Percentiles rank a stretch among this genome's conserved stretches.
Evolutionary conservation across 345 rosid species (phyloP).

Genomic region (Rhodamnia rubescens): DNA sequence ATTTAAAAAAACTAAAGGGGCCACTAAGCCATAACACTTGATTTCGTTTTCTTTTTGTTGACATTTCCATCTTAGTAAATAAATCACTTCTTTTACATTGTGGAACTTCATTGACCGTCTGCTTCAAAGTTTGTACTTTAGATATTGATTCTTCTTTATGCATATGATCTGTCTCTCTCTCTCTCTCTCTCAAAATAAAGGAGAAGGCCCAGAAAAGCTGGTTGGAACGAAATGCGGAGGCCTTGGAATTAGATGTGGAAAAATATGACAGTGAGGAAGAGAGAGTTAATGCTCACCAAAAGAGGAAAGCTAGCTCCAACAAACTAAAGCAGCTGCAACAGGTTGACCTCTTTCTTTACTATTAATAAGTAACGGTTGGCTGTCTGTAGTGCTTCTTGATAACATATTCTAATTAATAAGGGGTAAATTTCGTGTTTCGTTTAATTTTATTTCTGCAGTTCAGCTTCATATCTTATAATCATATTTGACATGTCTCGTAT

Average conservation of each 20-base stretch:
- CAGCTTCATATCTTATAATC: not conserved
- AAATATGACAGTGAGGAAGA: conserved; percentile 84
- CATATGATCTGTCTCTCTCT: too few relatives aligned
- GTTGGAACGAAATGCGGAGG: conserved; percentile 77
- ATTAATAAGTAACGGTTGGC: not conserved
- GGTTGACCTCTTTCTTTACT: conserved; percentile 21
- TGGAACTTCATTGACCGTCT: too few relatives aligned
- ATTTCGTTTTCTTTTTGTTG: not conserved
- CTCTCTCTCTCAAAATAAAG: conserved; percentile 12
- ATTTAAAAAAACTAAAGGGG: too few relatives aligned
- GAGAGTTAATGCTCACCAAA: conserved; percentile 48
- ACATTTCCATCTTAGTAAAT: not conserved
- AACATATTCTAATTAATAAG: not conserved
- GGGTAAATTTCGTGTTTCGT: not conserved
- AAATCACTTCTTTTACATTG: not conserved
- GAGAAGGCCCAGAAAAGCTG: conserved; percentile 76
- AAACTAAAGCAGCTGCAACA: conserved; percentile 54
- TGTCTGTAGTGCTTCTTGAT: not conserved
- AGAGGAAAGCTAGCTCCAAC: conserved; percentile 46
- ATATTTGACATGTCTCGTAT: conserved; percentile 3
- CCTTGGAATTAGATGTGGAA: conserved; percentile 58
- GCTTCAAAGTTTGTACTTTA: too few relatives aligned
- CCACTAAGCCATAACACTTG: not conserved
- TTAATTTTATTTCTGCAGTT: not conserved
- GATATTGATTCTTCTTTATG: too few relatives aligned